These are phyloP conservation scores for Chrysochromulina tobinii DNA, from an alignment of 78 protist species.

Conservation along the genomic window DNA sequence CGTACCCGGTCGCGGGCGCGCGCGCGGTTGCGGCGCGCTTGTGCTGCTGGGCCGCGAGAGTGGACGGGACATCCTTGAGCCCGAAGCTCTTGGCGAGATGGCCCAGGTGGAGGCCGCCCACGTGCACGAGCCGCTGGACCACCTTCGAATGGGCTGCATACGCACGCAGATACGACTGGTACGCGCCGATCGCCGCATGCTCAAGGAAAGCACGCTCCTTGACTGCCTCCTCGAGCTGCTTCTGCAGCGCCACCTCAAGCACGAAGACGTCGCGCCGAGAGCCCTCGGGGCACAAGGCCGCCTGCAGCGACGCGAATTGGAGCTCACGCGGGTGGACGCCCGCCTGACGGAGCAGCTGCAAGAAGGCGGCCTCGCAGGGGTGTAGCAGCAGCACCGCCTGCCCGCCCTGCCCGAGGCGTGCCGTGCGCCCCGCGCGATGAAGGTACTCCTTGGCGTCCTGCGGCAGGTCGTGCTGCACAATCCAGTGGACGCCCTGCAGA, in stretches of 20 bases:
- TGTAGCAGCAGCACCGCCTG: slow-evolving; percentile 70
- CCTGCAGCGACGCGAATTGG: not conserved
- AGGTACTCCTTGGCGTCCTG: slow-evolving; percentile 53
- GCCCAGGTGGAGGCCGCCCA: slow-evolving; percentile 55
- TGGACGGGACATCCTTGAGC: slow-evolving; percentile 17
- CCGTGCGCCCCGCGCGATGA: slow-evolving; percentile 83
- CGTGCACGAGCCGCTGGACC: slow-evolving; percentile 7
- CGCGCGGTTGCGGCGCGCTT: no score
- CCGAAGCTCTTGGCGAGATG: slow-evolving; percentile 68
- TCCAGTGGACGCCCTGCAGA: slow-evolving; percentile 72
- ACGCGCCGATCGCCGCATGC: slow-evolving; percentile 53
- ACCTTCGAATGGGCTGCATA: slow-evolving; percentile 56
- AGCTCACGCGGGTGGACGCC: not conserved
- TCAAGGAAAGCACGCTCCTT: not conserved
- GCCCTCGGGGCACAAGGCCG: not conserved
- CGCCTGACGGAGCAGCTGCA: not conserved
- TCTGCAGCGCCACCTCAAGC: slow-evolving; percentile 8
- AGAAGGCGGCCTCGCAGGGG: slow-evolving; percentile 64
- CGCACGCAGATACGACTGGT: slow-evolving; percentile 53
- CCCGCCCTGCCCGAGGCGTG: slow-evolving; percentile 75
- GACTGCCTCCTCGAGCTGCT: not conserved
- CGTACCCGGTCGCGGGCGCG: no score
- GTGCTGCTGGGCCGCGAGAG: no score
- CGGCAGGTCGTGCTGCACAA: slow-evolving; percentile 91
- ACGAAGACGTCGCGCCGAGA: not conserved